Percentiles rank a stretch among this genome's conserved stretches.
phyloP scores from a whole-genome alignment of 1,284 basidiomycete species.

The Puccinia triticina region DNA sequence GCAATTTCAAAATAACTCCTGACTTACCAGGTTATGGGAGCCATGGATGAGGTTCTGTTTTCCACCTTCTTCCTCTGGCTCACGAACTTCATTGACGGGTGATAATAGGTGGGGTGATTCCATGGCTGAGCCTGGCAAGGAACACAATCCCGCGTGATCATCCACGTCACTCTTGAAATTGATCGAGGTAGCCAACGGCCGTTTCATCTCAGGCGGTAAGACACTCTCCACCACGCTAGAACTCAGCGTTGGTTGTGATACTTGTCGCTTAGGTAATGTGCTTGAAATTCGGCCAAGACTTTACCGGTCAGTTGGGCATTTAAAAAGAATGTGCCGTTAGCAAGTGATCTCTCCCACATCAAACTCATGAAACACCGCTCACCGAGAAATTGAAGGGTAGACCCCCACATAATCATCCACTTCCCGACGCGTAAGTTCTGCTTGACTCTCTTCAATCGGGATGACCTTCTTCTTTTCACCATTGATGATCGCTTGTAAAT shows the following conservation, averaged over 20 bases:
- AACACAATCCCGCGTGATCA: background rate
- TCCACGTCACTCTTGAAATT: slow-evolving; percentile 30
- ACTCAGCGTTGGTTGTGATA: background rate
- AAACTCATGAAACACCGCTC: background rate
- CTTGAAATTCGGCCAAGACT: slow-evolving; percentile 26
- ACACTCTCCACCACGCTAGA: slow-evolving; percentile 6
- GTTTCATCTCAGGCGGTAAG: slow-evolving; percentile 27
- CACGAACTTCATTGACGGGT: slow-evolving; percentile 39
- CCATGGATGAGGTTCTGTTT: slow-evolving; percentile 1
- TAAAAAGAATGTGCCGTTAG: background rate
- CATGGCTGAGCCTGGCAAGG: slow-evolving; percentile 18
- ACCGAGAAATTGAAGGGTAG: slow-evolving; percentile 40
- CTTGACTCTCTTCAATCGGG: slow-evolving; percentile 44
- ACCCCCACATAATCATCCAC: slow-evolving; percentile 29
- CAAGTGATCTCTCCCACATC: too few relatives aligned
- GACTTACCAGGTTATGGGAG: slow-evolving; percentile 22
- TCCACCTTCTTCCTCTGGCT: slow-evolving; percentile 12
- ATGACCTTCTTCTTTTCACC: slow-evolving; percentile 50
- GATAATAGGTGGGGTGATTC: slow-evolving; percentile 35
- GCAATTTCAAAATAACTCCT: background rate
- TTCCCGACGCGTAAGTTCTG: slow-evolving; percentile 39
- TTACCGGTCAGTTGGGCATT: background rate
- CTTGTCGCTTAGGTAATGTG: background rate
- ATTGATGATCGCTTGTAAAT: slow-evolving; percentile 24
- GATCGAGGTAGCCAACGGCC: slow-evolving; percentile 22